These are phyloP conservation scores for Pyrenopolyporus hunteri DNA, from an alignment of 495 filamentous ascomycete species.

Conservation along the genomic window DNA sequence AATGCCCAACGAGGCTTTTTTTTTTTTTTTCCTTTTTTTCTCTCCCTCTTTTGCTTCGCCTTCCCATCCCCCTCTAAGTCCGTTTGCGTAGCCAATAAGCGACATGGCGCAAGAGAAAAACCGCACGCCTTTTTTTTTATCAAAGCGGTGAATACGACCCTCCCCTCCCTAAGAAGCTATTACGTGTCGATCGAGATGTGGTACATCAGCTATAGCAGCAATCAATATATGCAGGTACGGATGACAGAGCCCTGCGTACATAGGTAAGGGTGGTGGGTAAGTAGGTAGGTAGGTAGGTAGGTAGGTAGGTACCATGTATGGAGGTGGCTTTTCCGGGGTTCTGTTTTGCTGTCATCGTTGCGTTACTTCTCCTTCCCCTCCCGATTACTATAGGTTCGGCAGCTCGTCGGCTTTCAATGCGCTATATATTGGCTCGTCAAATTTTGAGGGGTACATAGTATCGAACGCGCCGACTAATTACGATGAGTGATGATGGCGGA, in stretches of 20 bases:
- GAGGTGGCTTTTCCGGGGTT: conserved; percentile 4
- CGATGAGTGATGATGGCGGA: neutral
- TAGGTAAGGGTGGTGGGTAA: too few relatives aligned
- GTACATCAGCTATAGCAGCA: conserved; percentile 5
- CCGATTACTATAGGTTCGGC: conserved; percentile 1
- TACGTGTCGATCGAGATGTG: conserved; percentile 36
- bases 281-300: too few relatives aligned
- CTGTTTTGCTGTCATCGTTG: conserved; percentile 12
- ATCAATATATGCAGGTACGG: conserved; percentile 39
- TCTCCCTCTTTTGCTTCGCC: neutral
- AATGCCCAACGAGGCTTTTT: conserved; percentile 34
- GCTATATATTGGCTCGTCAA: conserved; percentile 6
- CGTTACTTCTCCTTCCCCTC: conserved; percentile 9
- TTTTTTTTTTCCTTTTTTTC: neutral
- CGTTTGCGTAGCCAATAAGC: conserved; percentile 20
- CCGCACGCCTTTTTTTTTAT: conserved; percentile 1
- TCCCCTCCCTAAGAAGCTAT: conserved; percentile 10
- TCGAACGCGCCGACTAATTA: neutral
- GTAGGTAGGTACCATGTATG: too few relatives aligned
- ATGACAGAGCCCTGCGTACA: conserved; percentile 8
- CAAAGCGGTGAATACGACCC: conserved; percentile 34
- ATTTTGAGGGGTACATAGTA: conserved; percentile 1
- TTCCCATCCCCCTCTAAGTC: conserved; percentile 15
- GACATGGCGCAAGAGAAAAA: conserved; percentile 12
- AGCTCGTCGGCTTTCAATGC: conserved; percentile 7